These are phyloP conservation scores for Lathyrus oleraceus DNA, from an alignment of 306 rosid species.

Conservation along the genomic window DNA sequence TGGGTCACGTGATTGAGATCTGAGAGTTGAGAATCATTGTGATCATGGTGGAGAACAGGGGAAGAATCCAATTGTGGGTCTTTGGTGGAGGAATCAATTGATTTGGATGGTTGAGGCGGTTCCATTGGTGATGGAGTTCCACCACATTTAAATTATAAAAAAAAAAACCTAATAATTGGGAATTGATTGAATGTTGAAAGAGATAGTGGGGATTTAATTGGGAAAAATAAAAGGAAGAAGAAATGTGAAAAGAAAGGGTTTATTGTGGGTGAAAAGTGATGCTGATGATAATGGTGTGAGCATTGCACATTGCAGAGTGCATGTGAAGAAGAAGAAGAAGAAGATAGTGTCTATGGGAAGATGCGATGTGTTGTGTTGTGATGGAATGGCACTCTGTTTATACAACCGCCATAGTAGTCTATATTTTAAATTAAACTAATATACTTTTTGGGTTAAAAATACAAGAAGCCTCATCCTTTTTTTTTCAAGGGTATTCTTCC, in stretches of 20 bases:
- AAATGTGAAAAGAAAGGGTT: background rate
- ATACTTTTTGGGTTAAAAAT: too few relatives aligned
- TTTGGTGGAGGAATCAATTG: constrained; percentile 27
- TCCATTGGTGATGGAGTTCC: constrained; percentile 52
- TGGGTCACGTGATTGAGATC: constrained; percentile 39
- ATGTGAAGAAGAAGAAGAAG: too few relatives aligned
- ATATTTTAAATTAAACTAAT: too few relatives aligned
- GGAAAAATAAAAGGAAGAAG: background rate
- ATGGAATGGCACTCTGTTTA: too few relatives aligned
- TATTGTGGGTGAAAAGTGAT: too few relatives aligned
- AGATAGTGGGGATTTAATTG: background rate
- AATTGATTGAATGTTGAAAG: background rate
- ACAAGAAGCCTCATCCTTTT: too few relatives aligned
- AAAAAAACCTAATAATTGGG: constrained; percentile 60
- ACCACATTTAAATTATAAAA: constrained; percentile 63
- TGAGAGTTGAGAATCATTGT: constrained; percentile 28
- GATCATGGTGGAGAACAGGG: constrained; percentile 43
- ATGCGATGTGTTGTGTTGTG: too few relatives aligned
- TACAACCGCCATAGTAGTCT: too few relatives aligned
- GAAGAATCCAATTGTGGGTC: constrained; percentile 32
- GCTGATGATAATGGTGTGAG: too few relatives aligned
- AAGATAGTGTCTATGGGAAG: too few relatives aligned
- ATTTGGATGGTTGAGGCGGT: constrained; percentile 52
- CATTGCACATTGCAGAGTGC: too few relatives aligned
- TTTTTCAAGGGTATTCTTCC: too few relatives aligned